Conservation (phyloP, 108 stramenopile genomes). For the Seminavis robusta region DNA sequence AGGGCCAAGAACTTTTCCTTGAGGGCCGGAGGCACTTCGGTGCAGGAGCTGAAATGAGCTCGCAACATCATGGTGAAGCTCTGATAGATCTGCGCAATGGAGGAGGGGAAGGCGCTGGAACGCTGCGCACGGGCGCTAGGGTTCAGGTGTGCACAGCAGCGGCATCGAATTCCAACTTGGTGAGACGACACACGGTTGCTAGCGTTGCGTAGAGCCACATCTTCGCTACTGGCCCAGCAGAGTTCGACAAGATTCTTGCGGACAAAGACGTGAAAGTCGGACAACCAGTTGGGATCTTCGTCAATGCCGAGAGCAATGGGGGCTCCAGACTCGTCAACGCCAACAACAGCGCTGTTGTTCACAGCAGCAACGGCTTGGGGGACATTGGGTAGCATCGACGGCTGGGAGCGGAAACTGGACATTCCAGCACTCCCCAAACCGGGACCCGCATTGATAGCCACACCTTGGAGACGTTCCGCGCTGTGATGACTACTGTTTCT, state of each 20-base stretch:
- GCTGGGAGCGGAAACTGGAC: no score
- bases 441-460: no score
- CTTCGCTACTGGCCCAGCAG: slow-evolving; percentile 21
- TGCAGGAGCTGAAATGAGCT: slow-evolving; percentile 37
- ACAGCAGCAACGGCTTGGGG: no score
- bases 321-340: no score
- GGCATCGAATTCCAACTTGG: slow-evolving; percentile 43
- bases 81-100: slow-evolving; percentile 30
- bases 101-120: slow-evolving; percentile 28
- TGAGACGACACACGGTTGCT: slow-evolving; percentile 20
- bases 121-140: slow-evolving; percentile 11
- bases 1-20: slow-evolving; percentile 11
- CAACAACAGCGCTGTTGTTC: no score
- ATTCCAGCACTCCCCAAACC: no score
- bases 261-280: slow-evolving; percentile 34
- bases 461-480: no score
- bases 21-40: slow-evolving; percentile 17
- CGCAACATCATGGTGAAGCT: slow-evolving; percentile 42
- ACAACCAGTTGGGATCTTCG: slow-evolving; percentile 35
- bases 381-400: no score
- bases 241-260: slow-evolving; percentile 25
- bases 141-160: slow-evolving; percentile 27
- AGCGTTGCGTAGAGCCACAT: slow-evolving; percentile 18
- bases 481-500: no score
- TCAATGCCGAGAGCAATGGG: slow-evolving; percentile 26